phyloP scores from a whole-genome alignment of 108 stramenopile species.

The Hondaea fermentalgiana region DNA sequence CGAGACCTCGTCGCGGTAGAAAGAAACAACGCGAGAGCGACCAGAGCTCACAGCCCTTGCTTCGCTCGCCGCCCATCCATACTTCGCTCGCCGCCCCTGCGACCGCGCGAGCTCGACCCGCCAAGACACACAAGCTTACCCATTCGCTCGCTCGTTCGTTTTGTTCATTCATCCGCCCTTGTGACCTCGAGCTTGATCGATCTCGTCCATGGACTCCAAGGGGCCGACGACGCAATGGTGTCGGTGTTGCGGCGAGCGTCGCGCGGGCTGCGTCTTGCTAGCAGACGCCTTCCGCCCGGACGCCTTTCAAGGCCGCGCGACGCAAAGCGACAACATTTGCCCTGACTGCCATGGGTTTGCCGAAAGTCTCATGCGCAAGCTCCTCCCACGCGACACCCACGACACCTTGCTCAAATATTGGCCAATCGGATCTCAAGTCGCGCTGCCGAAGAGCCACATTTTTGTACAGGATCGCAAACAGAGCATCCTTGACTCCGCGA shows the following conservation, averaged over 20 bases:
- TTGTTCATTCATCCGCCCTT: too few species aligned
- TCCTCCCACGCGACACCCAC: background rate
- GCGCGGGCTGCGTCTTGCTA: background rate
- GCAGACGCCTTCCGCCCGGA: conserved; percentile 9
- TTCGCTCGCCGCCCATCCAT: too few species aligned
- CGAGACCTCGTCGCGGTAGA: too few species aligned
- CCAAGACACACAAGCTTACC: too few species aligned
- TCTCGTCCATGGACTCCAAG: too few species aligned
- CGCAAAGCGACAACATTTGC: background rate
- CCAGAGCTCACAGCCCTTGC: too few species aligned
- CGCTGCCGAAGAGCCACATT: background rate
- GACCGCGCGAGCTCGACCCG: too few species aligned
- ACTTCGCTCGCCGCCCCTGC: too few species aligned
- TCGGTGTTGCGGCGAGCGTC: background rate
- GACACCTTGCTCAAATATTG: background rate
- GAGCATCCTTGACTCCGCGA: background rate
- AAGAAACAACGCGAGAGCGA: too few species aligned
- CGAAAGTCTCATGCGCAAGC: background rate
- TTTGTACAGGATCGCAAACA: conserved; percentile 3
- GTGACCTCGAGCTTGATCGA: too few species aligned
- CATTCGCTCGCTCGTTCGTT: too few species aligned
- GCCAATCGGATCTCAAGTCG: background rate
- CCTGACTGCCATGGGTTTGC: background rate
- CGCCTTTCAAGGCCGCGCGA: background rate
- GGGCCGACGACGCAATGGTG: background rate